Evolutionary conservation across 225 moss, liverwort and hornwort species (phyloP).

Genomic region (Neckera pumila): DNA sequence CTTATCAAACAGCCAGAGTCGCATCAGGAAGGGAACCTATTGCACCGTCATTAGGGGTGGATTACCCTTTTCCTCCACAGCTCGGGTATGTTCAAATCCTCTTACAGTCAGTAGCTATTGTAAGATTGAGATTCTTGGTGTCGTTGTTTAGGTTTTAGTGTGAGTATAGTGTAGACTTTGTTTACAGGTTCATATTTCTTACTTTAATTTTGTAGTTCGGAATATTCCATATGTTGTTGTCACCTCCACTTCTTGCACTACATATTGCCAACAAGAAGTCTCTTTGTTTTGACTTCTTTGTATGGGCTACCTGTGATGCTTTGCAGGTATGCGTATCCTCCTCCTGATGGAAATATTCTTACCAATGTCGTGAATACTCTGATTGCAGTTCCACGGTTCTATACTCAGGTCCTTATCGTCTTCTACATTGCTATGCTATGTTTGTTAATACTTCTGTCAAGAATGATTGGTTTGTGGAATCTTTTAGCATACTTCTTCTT

Average conservation of each 20-base stretch:
- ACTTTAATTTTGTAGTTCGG: background rate
- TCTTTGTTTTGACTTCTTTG: background rate
- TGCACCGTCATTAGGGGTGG: conserved; percentile 65
- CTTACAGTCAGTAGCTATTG: background rate
- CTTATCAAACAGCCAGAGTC: background rate
- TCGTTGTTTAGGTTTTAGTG: background rate
- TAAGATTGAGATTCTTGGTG: background rate
- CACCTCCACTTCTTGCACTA: background rate
- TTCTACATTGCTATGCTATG: background rate
- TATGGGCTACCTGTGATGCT: background rate
- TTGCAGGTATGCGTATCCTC: conserved; percentile 87
- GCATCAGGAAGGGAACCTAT: conserved; percentile 45
- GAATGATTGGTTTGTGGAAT: background rate
- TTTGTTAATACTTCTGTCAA: background rate
- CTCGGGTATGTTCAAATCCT: conserved; percentile 53
- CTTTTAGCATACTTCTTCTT: background rate
- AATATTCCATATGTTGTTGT: background rate
- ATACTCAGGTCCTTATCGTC: conserved; percentile 67
- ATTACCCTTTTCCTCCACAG: conserved; percentile 88
- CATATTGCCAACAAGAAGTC: background rate
- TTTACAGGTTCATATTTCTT: background rate
- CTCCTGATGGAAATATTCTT: conserved; percentile 95
- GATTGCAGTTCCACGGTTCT: conserved; percentile 91
- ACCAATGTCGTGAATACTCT: conserved; percentile 88
- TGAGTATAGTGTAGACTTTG: background rate